Evolutionary conservation across 164 flowering plant genomes (phyloP).

Genomic region (Litsea cubeba): DNA sequence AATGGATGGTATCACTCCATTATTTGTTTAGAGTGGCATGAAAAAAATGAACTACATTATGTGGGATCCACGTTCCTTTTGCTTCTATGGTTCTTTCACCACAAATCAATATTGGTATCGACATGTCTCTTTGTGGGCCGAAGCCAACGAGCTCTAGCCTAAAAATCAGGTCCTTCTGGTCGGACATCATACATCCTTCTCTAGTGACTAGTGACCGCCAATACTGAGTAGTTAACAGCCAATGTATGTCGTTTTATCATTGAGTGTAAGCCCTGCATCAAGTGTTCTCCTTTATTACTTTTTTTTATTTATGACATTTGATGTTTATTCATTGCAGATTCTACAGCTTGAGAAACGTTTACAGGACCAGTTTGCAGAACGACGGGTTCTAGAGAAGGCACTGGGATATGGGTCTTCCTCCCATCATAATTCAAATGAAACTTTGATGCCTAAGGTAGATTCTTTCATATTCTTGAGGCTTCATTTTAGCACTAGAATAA

Average conservation of each 20-base stretch:
- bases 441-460: conserved; percentile 53
- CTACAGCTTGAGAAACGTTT: conserved; percentile 52
- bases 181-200: neutral
- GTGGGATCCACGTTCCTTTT: neutral
- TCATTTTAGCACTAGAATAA: too few species aligned
- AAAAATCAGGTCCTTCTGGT: neutral
- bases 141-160: neutral
- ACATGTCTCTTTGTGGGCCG: neutral
- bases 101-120: neutral
- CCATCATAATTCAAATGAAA: conserved; percentile 23
- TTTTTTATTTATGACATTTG: neutral
- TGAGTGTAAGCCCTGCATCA: neutral
- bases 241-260: neutral
- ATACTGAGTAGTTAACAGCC: neutral
- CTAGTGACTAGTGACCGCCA: neutral
- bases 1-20: neutral
- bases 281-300: neutral
- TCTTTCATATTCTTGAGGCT: neutral
- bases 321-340: conserved; percentile 37
- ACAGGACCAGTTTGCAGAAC: conserved; percentile 45
- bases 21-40: neutral
- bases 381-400: conserved; percentile 59
- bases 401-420: conserved; percentile 31
- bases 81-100: neutral
- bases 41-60: neutral